A percentile compares a stretch with the other conserved stretches of the same genome.
Evolutionary conservation across 176 grass and related monocot species (phyloP).

Genomic region (Triticum turgidum): DNA sequence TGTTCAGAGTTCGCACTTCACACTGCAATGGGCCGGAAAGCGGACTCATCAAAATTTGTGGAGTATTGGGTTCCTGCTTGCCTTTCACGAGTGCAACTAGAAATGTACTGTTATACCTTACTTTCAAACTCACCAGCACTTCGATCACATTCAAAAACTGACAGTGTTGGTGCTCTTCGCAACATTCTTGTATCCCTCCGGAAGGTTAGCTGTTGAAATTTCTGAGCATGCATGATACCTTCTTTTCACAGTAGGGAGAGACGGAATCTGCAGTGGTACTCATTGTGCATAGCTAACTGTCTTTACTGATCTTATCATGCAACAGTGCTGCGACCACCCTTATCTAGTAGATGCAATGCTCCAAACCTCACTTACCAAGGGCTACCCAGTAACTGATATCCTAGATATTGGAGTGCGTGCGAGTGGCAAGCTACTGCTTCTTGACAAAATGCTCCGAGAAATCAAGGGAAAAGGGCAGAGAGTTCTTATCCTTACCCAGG

Average conservation of each 20-base stretch:
- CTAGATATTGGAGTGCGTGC: slow-evolving; percentile 85
- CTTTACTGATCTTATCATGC: slow-evolving; percentile 40
- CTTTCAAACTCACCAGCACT: slow-evolving; percentile 71
- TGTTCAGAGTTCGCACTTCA: slow-evolving; percentile 45
- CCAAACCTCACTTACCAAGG: slow-evolving; percentile 67
- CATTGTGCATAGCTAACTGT: slow-evolving; percentile 9
- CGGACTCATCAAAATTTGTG: slow-evolving; percentile 68
- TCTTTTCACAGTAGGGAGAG: slow-evolving; percentile 25
- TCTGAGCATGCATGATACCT: slow-evolving; percentile 12
- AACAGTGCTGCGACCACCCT: slow-evolving; percentile 96
- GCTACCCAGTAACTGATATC: slow-evolving; percentile 49
- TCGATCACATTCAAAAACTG: slow-evolving; percentile 74
- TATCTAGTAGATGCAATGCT: slow-evolving; percentile 78
- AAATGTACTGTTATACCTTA: slow-evolving; percentile 76
- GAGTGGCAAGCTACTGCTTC: slow-evolving; percentile 79
- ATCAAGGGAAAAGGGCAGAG: slow-evolving; percentile 42
- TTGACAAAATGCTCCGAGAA: slow-evolving; percentile 84
- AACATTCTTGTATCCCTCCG: slow-evolving; percentile 76
- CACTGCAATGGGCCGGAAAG: slow-evolving; percentile 64
- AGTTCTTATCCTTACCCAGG: slow-evolving; percentile 89
- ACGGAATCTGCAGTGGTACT: slow-evolving; percentile 22
- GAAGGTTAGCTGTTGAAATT: slow-evolving; percentile 60
- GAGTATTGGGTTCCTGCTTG: slow-evolving; percentile 88
- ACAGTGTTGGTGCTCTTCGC: slow-evolving; percentile 74
- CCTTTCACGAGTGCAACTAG: slow-evolving; percentile 80